Percentiles rank a stretch among this genome's conserved stretches.
Conservation (phyloP, 75 land plant species). For the Cunninghamia lanceolata region DNA sequence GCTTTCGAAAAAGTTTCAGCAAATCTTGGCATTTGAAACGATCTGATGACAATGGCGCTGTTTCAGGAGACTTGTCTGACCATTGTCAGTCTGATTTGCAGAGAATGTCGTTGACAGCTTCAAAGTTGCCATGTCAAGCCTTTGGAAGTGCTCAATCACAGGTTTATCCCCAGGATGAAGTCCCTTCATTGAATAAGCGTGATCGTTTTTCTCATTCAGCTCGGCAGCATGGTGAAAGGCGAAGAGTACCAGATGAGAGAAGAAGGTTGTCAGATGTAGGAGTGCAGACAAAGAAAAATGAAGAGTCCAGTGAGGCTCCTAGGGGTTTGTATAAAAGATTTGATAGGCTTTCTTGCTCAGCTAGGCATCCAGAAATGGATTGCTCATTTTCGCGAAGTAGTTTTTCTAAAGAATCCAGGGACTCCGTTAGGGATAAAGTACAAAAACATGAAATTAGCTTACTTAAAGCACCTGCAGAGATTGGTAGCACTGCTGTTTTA, state of each 20-base stretch:
- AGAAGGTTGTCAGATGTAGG: constrained; percentile 8
- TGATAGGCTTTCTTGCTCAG: constrained; percentile 5
- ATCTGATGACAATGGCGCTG: constrained; percentile 4
- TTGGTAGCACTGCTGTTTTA: neutral
- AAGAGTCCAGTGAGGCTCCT: constrained; percentile 8
- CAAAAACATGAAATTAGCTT: constrained; percentile 3
- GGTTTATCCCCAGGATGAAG: constrained; percentile 13
- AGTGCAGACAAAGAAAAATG: neutral
- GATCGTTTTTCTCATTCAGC: constrained; percentile 5
- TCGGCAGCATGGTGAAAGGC: neutral
- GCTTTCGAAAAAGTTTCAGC: constrained; percentile 9
- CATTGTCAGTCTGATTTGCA: neutral
- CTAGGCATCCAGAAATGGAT: constrained; percentile 10
- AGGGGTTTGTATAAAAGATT: constrained; percentile 5
- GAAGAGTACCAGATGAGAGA: constrained; percentile 9
- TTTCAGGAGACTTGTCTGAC: neutral
- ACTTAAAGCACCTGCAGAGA: neutral
- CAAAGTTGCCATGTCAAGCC: constrained; percentile 8
- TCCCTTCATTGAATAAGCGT: constrained; percentile 9
- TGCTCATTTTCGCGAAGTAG: neutral
- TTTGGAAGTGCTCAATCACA: constrained; percentile 13
- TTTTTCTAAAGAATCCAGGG: constrained; percentile 6
- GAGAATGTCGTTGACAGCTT: constrained; percentile 1
- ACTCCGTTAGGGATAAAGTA: neutral
- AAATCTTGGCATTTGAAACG: constrained; percentile 8